Conservation (phyloP, 148 eudicot genomes). For the Vaccinium macrocarpon region DNA sequence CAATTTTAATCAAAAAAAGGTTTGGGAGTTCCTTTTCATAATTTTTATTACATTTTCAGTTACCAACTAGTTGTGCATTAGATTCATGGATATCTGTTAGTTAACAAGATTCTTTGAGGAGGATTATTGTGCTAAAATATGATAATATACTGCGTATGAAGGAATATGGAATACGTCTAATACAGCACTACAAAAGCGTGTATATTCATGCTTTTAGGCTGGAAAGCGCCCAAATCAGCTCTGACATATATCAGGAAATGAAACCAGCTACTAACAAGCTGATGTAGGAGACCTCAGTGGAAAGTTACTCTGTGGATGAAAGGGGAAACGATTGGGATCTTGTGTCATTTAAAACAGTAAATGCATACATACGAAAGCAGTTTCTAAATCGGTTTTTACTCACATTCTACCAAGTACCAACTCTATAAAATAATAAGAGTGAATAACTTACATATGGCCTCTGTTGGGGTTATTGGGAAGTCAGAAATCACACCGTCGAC, state of each 20-base stretch:
- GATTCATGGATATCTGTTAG: background rate
- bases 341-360: background rate
- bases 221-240: background rate
- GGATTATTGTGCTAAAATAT: too few relatives aligned
- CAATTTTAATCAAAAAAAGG: background rate
- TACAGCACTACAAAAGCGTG: background rate
- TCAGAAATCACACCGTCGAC: slow-evolving; percentile 91
- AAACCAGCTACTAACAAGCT: background rate
- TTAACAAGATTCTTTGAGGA: too few relatives aligned
- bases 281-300: background rate
- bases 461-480: slow-evolving; percentile 83
- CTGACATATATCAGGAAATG: background rate
- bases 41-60: background rate
- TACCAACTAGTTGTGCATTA: background rate
- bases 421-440: slow-evolving; percentile 8
- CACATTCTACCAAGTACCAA: background rate
- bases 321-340: background rate
- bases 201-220: background rate
- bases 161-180: background rate
- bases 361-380: background rate
- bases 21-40: background rate
- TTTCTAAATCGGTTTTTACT: background rate
- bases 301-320: background rate
- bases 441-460: slow-evolving; percentile 56
- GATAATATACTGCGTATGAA: background rate